Base-by-base conservation (phyloP, 129 eudicot species). In the Flaveria trinervia region DNA sequence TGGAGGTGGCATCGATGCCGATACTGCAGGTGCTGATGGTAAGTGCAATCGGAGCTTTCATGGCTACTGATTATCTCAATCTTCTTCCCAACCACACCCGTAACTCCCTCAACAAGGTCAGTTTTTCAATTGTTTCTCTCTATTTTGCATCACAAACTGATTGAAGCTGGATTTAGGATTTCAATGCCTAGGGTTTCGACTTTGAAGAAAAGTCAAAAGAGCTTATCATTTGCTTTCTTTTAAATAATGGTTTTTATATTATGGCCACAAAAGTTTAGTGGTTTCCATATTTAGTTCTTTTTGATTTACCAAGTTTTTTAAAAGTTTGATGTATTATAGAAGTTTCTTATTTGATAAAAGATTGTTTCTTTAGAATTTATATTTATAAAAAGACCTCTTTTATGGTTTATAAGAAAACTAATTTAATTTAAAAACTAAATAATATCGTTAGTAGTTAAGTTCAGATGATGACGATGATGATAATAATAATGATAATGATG, bases 1-100 rank as follows among this genome's bases (percentile, higher is more conserved):
- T 85, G 10, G 83, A 71, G 67, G 86, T 85, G 78, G 84, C 89
- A 70, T 79, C 86, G 49, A 82, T 85, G 89, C 89, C 89, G 49
- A 79, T 82, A 56, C 3, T 85, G 61, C 86, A 85, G 75, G 80
- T 85, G 74, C 71, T 85, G 77, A 65, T 85, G 10, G 72, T 85
- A 75, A 86, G 90, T 60, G 55, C 79, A 60, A 55, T 86, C 20
- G 90, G 90, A 70, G 87, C 85, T 77, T 81, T 86, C 73, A 78
- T 86, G 90, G 90, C 87, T 70, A 77, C 90, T 48, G 75, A 86
- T 55, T 77, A 62, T 68, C 84, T 86, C 82, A 80, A 83, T 66
- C 90, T 86, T 74, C 90, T 86, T 57, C 44, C 85, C 28, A 72
- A 77, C 6, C 23, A 74, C 28, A 77, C 87, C 0, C 71, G 85